Evolutionary conservation across 202 grass and related monocot species (phyloP), one percentile per base, ranked within the genome.

Genomic region (Setaria viridis): DNA sequence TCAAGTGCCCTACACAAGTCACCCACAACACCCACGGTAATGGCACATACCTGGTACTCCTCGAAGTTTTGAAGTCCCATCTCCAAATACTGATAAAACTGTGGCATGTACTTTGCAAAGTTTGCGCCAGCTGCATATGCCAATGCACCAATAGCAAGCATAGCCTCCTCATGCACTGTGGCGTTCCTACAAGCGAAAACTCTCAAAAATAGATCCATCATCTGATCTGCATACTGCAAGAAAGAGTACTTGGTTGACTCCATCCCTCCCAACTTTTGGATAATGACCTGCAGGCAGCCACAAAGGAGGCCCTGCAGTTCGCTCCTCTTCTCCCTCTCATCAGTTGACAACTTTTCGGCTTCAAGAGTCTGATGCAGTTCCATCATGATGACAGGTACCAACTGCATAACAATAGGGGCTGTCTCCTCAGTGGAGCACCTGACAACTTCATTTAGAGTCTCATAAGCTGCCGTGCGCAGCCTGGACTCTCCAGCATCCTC

Each of bases 31-130:
- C 94, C 94, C n/a, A 97, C 94, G 0, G 94, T 97, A 80, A 97
- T 94, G 78, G 94, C 92, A 83, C 94, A 97, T n/a, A 97, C 91
- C 88, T 97, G 94, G 76, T 97, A 97, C 64, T 94, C 94, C 84
- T 97, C 94, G 30, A 97, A 97, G 73, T 97, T 97, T 83, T 94
- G 94, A 72, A 97, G 88, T 46, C 94, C 94, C 94, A 97, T 94
- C 80, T 97, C 94, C 82, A 97, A 84, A 64, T 97, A 97, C 63
- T 92, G 94, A 85, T 94, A 97, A 43, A 97, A 97, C 49, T 89
- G 91, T 21, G 83, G 25, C 92, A 97, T 94, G 88, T 94, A 97
- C 82, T 97, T 97, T 1, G 82, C 86, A 33, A 97, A 97, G 64
- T 91, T 94, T 4, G 90, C 72, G 69, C 94, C 94, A 57, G 90